Conservation (phyloP, 331 rosid genomes). For the Telfairia occidentalis region DNA sequence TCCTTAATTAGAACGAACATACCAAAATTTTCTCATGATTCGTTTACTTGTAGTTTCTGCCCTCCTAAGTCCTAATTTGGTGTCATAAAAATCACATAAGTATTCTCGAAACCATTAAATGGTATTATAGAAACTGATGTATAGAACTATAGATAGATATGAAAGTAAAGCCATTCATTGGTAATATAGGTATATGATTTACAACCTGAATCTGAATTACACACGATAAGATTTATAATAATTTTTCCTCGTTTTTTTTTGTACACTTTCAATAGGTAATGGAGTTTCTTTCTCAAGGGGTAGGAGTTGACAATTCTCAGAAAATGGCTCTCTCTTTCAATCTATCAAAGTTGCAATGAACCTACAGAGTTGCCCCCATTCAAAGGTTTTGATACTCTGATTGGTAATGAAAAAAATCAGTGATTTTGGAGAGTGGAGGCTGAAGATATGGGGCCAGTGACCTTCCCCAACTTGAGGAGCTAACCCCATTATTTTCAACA, state of each 20-base stretch:
- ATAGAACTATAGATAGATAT: not conserved
- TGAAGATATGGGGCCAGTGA: not conserved
- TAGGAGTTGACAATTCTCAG: constrained; percentile 5
- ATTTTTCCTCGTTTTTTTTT: not conserved
- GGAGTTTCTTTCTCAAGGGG: not conserved
- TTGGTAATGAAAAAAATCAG: not conserved
- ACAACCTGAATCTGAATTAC: not conserved
- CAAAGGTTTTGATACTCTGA: not conserved
- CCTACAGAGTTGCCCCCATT: constrained; percentile 4
- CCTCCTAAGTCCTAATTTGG: too few relatives aligned
- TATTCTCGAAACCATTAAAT: not conserved
- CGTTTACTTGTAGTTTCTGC: too few relatives aligned
- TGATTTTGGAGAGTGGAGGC: constrained; percentile 1
- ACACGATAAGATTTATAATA: not conserved
- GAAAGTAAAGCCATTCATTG: not conserved
- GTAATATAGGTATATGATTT: not conserved
- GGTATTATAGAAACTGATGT: not conserved
- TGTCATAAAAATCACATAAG: not conserved
- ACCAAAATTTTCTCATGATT: too few relatives aligned
- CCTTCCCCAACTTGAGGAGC: constrained; percentile 46
- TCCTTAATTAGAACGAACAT: too few relatives aligned
- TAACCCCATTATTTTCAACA: constrained; percentile 25
- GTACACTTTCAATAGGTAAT: not conserved
- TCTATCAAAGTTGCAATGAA: constrained; percentile 4
- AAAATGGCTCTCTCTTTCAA: constrained; percentile 11